phyloP scores from a whole-genome alignment of 176 grass and related monocot genomes.

The Juncus effusus region DNA sequence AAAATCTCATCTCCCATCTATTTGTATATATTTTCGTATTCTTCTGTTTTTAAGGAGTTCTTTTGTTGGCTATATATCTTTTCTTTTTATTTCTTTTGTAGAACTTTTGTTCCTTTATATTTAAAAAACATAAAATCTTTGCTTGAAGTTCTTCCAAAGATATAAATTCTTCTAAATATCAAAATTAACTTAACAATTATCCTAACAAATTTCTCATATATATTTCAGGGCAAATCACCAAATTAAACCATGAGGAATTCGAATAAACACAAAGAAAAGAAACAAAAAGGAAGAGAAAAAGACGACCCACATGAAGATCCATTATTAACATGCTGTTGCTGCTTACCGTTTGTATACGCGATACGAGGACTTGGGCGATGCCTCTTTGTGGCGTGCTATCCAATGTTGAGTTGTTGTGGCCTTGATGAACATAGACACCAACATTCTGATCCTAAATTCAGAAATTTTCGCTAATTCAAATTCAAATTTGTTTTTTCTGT shows the following conservation, averaged over 20 bases:
- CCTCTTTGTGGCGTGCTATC: slow-evolving; percentile 59
- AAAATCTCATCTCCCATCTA: not conserved
- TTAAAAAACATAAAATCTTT: not conserved
- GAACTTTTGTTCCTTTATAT: not conserved
- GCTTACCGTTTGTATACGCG: slow-evolving; percentile 43
- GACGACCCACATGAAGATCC: slow-evolving; percentile 23
- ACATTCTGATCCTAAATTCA: slow-evolving; percentile 29
- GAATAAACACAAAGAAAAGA: not conserved
- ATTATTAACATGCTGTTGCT: slow-evolving; percentile 38
- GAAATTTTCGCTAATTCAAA: slow-evolving; percentile 43
- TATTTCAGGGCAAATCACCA: not conserved
- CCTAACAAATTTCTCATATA: not conserved
- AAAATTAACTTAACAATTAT: too few species aligned
- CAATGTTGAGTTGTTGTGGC: slow-evolving; percentile 56
- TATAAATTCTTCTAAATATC: too few species aligned
- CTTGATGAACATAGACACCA: slow-evolving; percentile 51
- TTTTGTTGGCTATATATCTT: not conserved
- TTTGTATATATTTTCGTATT: not conserved
- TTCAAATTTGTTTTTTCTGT: too few species aligned
- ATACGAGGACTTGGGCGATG: slow-evolving; percentile 50
- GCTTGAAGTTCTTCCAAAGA: not conserved
- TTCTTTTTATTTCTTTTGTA: not conserved
- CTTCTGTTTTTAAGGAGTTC: not conserved
- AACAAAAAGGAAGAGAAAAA: not conserved
- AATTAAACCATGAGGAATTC: not conserved